Evolutionary conservation across 192 early-diverging fungal species (phyloP), one percentile per base, ranked within the genome.

Genomic region (Geranomyces variabilis): DNA sequence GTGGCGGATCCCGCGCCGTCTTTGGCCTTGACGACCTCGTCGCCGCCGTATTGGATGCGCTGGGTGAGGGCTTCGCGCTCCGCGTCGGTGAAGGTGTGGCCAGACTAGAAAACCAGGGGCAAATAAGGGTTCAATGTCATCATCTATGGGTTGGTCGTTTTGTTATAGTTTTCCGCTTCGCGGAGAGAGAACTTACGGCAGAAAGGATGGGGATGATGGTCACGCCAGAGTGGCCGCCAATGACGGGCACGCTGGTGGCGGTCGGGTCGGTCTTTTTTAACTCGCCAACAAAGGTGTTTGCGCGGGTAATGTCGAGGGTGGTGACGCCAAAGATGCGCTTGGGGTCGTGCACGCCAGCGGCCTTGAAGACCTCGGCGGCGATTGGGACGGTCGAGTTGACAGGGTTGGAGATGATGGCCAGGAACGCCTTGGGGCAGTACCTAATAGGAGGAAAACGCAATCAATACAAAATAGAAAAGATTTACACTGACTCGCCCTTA

Each of bases 21-120:
- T 78, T 89, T 89, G 66, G 87, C 87, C 80, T 88, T 84, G 70
- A 89, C 87, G 44, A 89, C 87, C 72, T 89, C 87, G 78, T 89
- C 87, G 67, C 87, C 87, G 33, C 87, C 87, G 70, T 83, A 89
- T 69, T 89, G 87, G 75, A 89, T 88, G 64, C 86, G 80, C 48
- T 89, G 75, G 67, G 78, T 81, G 55, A 89, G 81, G n/a, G 79
- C 70, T 21, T 87, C 81, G 53, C 74, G 72, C 76, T 89, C 80
- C 0, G 62, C 80, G 48, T 88, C 77, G 43, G 79, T 81, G 71
- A 87, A 88, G n/a, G 73, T 55, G 77, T 75, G 74, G 22, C 76
- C 66, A 41, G 81, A 71, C 80, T 81, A 64, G 31, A 6, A 55
- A 10, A 41, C 10, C 3, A 41, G 36, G 13, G 6, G 9, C 43